Percentiles rank a stretch among this genome's conserved stretches.
These are phyloP conservation scores for Batrachochytrium dendrobatidis DNA, from an alignment of 371 early-diverging fungal genomes.

Conservation along the genomic window DNA sequence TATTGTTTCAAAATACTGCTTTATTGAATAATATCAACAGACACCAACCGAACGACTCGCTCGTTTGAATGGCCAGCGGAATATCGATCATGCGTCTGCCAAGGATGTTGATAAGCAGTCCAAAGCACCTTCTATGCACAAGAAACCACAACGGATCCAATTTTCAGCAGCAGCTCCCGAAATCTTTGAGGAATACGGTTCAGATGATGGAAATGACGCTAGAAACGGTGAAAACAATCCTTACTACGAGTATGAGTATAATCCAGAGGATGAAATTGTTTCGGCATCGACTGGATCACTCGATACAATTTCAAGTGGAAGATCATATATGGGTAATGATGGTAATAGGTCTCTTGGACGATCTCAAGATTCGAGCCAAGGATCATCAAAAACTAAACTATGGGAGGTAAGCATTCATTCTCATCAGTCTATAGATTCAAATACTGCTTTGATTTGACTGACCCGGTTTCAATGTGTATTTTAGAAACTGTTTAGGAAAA, in stretches of 20 bases:
- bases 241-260: constrained; percentile 10
- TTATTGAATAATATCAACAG: no score
- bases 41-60: constrained; percentile 86
- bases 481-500: no score
- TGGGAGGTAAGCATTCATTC: no score
- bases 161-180: constrained; percentile 24
- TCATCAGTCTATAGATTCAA: no score
- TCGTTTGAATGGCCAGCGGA: constrained; percentile 78
- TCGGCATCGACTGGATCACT: no score
- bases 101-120: constrained; percentile 18
- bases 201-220: constrained; percentile 22
- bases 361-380: no score
- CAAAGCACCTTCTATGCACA: constrained; percentile 3
- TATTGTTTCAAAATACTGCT: constrained; percentile 6
- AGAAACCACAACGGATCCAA: constrained; percentile 4
- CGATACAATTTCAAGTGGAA: no score
- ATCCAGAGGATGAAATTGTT: constrained; percentile 9
- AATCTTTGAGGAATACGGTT: constrained; percentile 16
- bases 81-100: constrained; percentile 35
- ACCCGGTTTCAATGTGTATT: no score
- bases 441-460: no score
- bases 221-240: constrained; percentile 13
- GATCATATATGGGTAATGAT: no score
- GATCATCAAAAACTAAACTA: no score
- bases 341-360: no score